Percentiles rank a stretch among this genome's conserved stretches.
phyloP scores from a whole-genome alignment of 2,329 filamentous ascomycete species.

The Aspergillus ruber region DNA sequence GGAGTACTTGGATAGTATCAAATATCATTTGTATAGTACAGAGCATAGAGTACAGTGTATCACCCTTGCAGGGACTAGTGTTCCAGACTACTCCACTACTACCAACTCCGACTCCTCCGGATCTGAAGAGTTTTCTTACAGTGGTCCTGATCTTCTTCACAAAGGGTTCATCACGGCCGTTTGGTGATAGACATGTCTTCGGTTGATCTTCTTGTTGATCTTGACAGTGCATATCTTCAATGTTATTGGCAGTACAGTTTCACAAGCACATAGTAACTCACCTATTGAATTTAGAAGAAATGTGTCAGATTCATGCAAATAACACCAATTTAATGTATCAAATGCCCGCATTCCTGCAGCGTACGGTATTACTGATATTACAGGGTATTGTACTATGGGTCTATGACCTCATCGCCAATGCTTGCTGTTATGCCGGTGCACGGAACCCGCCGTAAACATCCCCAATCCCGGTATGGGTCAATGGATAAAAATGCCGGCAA shows the following conservation, averaged over 20 bases:
- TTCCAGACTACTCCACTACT: not conserved
- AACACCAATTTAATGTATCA: too few relatives aligned
- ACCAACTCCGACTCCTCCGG: not conserved
- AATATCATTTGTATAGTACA: not conserved
- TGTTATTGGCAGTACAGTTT: not conserved
- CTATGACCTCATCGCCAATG: not conserved
- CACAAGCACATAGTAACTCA: not conserved
- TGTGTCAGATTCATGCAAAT: too few relatives aligned
- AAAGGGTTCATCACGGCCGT: too few relatives aligned
- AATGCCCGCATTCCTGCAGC: too few relatives aligned
- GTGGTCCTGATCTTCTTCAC: too few relatives aligned
- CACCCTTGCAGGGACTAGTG: not conserved
- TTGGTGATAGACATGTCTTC: not conserved
- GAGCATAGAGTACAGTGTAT: not conserved
- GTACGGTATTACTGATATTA: too few relatives aligned
- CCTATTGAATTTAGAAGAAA: not conserved
- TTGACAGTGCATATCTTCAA: not conserved
- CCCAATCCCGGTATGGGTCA: too few relatives aligned
- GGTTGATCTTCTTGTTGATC: not conserved
- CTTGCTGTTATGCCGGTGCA: too few relatives aligned
- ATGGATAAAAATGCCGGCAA: too few relatives aligned
- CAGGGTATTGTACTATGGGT: not conserved
- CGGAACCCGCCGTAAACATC: too few relatives aligned
- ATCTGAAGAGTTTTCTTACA: not conserved
- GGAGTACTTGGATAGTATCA: too few relatives aligned